Conservation (phyloP, 2,329 filamentous ascomycete species). For the Fusarium algeriense region DNA sequence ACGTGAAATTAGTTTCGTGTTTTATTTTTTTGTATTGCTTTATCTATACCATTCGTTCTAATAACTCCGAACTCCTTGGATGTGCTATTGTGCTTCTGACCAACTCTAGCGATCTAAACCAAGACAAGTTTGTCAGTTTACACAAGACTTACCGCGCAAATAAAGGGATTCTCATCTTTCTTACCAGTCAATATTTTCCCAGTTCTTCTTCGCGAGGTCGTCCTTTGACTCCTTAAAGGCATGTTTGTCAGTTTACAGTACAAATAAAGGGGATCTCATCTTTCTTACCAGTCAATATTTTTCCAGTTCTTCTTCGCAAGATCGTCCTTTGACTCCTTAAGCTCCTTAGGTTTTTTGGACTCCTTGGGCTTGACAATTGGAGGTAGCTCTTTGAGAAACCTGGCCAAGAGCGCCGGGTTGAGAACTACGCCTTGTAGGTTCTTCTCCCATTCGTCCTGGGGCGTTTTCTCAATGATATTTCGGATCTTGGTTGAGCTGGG, state of each 20-base stretch:
- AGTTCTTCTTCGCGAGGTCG: not conserved
- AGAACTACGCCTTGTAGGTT: slow-evolving; percentile 15
- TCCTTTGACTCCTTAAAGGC: not conserved
- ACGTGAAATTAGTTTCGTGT: not conserved
- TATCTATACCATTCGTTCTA: not conserved
- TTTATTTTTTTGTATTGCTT: not conserved
- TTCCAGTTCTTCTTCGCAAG: not conserved
- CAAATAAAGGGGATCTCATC: too few species aligned
- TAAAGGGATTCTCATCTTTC: too few species aligned
- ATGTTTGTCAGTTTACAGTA: too few species aligned
- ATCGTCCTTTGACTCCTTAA: not conserved
- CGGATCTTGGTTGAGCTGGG: slow-evolving; percentile 46
- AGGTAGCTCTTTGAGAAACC: slow-evolving; percentile 11
- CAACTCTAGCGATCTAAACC: not conserved
- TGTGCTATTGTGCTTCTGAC: too few species aligned
- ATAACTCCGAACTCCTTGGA: not conserved
- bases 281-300: not conserved
- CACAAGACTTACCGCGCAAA: too few species aligned
- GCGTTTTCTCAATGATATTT: slow-evolving; percentile 17
- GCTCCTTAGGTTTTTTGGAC: too few species aligned
- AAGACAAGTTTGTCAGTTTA: not conserved
- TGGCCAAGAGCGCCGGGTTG: slow-evolving; percentile 15
- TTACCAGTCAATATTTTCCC: slow-evolving; percentile 3
- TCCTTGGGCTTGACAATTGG: too few species aligned
- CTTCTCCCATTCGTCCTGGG: not conserved